Evolutionary conservation across 2,329 filamentous ascomycete species (phyloP), one percentile per base, ranked within the genome.

Genomic region (Penicillium sp.): DNA sequence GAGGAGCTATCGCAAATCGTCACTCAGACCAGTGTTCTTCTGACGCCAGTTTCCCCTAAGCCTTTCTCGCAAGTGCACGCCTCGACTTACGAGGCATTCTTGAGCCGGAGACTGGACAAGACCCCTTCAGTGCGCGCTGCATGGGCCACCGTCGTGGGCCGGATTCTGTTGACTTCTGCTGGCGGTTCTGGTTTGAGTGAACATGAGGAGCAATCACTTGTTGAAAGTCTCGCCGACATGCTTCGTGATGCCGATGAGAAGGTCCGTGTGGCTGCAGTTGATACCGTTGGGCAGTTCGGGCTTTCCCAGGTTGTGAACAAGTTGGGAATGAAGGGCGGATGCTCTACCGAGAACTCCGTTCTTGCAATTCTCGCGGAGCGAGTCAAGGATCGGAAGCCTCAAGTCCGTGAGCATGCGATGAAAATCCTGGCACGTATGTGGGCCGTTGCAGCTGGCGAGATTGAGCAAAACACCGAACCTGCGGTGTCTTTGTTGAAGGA

Each of bases 381-480:
- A 66, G 92, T 92, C 67, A 92, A 93, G 69, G 96, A 99, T 79
- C 89, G 90, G 65, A 94, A 90, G 74, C 86, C 89, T 15, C 83
- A 86, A 45, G 91, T 99, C 12, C 91, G 94, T 60, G 88, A 91
- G 42, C 92, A 94, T 70, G 93, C 92, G 26, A 96, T 97, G 86
- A 89, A 88, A 55, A 83, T 96, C 9, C 82, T 98, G 1, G 91
- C 88, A 12, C 91, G 89, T 64, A 88, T 98, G 30, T 99, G 95
- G 95, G 93, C 92, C n/a, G 93, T 96, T 19, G 94, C 92, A 13
- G 88, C 89, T 19, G 91, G 92, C 19, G 93, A 97, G 70, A 91
- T 99, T 69, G 88, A 91, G 26, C 87, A 90, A 56, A 92, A 91
- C 15, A 90, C 94, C 70, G 92, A 97, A 68, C 82, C 85, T 19